phyloP scores from a whole-genome alignment of 2,329 filamentous ascomycete species.

The Bertia moriformis region DNA sequence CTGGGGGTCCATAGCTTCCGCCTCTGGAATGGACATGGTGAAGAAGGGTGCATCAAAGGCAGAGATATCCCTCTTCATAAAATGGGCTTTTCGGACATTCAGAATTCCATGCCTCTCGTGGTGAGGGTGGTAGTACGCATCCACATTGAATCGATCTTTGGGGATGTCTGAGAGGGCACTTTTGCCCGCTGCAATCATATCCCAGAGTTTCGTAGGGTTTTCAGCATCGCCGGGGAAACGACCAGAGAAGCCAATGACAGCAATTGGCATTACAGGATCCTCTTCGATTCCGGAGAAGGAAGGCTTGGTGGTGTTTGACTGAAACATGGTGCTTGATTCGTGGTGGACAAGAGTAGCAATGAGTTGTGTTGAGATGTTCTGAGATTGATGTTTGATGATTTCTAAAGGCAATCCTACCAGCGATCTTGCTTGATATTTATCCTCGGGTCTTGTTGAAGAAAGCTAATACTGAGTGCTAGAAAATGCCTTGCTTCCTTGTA shows the following conservation, averaged over 20 bases:
- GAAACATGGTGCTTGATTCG: too few species aligned
- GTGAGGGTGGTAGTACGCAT: neutral
- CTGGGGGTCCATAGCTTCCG: constrained; percentile 1
- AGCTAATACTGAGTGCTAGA: too few species aligned
- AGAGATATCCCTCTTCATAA: neutral
- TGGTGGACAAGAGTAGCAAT: too few species aligned
- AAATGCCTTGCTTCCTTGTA: too few species aligned
- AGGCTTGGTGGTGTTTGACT: too few species aligned
- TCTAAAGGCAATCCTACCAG: too few species aligned
- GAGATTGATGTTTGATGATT: too few species aligned
- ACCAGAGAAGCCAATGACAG: neutral
- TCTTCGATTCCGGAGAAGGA: too few species aligned
- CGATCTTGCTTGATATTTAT: too few species aligned
- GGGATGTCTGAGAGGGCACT: neutral
- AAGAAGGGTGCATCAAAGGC: neutral
- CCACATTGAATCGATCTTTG: neutral
- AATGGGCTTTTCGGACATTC: neutral
- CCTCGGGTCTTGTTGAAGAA: too few species aligned
- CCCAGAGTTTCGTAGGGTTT: neutral
- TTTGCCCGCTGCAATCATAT: neutral
- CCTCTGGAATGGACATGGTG: neutral
- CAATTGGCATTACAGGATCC: too few species aligned
- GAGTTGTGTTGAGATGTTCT: too few species aligned
- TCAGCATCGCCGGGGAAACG: neutral
- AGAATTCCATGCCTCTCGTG: neutral